Evolutionary conservation across 2,329 filamentous ascomycete genomes (phyloP), one percentile per base, ranked within the genome.

Genomic region (Cytospora piceicola): DNA sequence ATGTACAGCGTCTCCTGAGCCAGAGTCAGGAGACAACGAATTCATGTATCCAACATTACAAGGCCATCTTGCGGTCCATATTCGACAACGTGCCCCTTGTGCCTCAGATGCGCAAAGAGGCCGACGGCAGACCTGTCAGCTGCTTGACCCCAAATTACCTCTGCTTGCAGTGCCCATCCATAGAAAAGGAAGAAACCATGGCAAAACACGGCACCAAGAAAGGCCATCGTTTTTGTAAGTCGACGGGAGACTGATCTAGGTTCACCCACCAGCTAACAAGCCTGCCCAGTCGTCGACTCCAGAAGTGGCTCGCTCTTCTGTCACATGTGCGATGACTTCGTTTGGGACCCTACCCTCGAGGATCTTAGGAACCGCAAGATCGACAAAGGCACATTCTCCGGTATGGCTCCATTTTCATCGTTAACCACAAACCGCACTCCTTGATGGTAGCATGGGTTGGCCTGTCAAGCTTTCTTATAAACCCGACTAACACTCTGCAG

Each of bases 301-400:
- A 83, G 88, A 66, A 89, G 85, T 70, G 92, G 91, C 49, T 84
- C 87, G 58, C 79, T 95, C 8, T 94, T 90, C 77, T 95, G 92
- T 76, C 90, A 93, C 70, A 88, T 92, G 74, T 95, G 92, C 74
- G 86, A 91, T 73, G 92, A 95, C 75, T 88, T 92, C 69, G 89
- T 95, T 36, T 94, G 91, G 83, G 92, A 95, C 71, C 90, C 91
- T 7, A 91, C 90, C 7, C 81, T 95, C 6, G 92, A 95, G 73
- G 89, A 91, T 61, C 83, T 93, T 64, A 85, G 92, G 67, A 78
- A 92, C 52, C 83, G 88, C 64, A 91, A 92, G 76, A 85, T 89
- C 71, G 88, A 87, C 12, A 88, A 86, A 2, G 87, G 88, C 51
- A 85, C 85, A 24, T 89, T 88, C 70, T 85, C 84, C 70, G 86